Percentiles rank a stretch among this genome's conserved stretches.
Conservation (phyloP, 805 yeast genomes). For the Saccharomyces jurei region DNA sequence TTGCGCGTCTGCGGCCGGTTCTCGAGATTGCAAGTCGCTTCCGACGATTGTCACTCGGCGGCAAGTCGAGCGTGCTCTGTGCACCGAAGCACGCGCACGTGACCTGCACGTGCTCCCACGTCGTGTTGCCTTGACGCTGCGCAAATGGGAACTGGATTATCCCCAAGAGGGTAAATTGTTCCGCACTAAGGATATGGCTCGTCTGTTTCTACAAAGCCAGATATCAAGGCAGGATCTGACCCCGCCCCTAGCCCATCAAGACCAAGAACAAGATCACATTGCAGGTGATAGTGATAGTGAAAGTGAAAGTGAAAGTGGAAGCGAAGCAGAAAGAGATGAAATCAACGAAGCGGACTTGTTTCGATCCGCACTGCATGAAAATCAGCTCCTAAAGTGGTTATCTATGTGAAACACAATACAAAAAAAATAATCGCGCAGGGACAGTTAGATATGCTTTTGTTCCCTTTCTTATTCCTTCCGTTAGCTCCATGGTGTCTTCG, state of each 20-base stretch:
- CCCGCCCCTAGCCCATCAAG: neutral
- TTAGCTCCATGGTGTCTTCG: neutral
- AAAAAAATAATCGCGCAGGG: neutral
- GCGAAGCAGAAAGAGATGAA: neutral
- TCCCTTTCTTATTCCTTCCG: neutral
- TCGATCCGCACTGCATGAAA: neutral
- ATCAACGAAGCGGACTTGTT: neutral
- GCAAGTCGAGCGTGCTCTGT: neutral
- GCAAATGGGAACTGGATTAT: constrained; percentile 18
- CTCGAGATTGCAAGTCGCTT: neutral
- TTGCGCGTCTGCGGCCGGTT: neutral
- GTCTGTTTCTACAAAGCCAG: neutral
- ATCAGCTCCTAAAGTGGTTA: neutral
- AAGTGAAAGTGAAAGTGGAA: neutral
- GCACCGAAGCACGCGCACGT: neutral
- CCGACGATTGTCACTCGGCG: neutral
- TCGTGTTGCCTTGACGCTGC: constrained; percentile 12
- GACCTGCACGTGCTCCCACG: constrained; percentile 7
- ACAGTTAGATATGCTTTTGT: neutral
- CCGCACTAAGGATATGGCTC: constrained; percentile 10
- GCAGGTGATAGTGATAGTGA: neutral
- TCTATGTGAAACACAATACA: neutral
- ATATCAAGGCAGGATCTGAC: neutral
- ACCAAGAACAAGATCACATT: neutral
- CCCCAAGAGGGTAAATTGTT: constrained; percentile 21